phyloP scores from a whole-genome alignment of 495 filamentous ascomycete species.

The Chaetomium tenue region DNA sequence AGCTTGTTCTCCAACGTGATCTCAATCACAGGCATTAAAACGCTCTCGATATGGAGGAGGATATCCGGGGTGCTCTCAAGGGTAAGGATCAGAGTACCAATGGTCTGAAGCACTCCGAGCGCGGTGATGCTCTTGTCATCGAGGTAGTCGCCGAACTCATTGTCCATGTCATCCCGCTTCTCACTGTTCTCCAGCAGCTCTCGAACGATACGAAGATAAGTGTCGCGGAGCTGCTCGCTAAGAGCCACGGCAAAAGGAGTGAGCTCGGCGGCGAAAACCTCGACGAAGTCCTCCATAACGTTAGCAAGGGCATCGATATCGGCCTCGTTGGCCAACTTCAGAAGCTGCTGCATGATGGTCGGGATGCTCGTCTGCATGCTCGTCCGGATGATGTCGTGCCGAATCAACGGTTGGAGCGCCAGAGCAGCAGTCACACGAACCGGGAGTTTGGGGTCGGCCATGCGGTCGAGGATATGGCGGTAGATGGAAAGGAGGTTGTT shows the following conservation, averaged over 20 bases:
- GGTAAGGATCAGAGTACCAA: slow-evolving; percentile 94
- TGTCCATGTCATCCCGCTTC: slow-evolving; percentile 69
- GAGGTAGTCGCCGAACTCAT: slow-evolving; percentile 80
- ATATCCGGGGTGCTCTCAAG: slow-evolving; percentile 96
- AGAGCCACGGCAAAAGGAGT: slow-evolving; percentile 98
- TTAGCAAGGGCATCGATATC: slow-evolving; percentile 94
- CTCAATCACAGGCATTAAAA: slow-evolving; percentile 93
- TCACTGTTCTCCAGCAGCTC: slow-evolving; percentile 84
- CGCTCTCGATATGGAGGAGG: slow-evolving; percentile 85
- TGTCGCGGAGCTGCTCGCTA: slow-evolving; percentile 93
- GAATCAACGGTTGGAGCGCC: slow-evolving; percentile 89
- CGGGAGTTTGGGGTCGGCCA: slow-evolving; percentile 87
- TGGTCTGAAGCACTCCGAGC: slow-evolving; percentile 93
- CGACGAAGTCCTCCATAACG: slow-evolving; percentile 99
- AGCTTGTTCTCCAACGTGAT: slow-evolving; percentile 97
- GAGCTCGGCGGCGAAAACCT: slow-evolving; percentile 92
- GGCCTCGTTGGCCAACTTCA: slow-evolving; percentile 94
- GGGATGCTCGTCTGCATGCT: slow-evolving; percentile 98
- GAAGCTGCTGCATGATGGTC: slow-evolving; percentile 98
- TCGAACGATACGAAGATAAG: slow-evolving; percentile 88
- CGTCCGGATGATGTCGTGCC: slow-evolving; percentile 87
- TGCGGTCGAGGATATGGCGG: slow-evolving; percentile 92
- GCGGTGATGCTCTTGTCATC: slow-evolving; percentile 99
- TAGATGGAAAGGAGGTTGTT: slow-evolving; percentile 95
- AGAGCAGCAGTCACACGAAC: slow-evolving; percentile 94